Evolutionary conservation across 2,329 filamentous ascomycete species (phyloP), one percentile per base, ranked within the genome.

Genomic region (Leptographium procerum): DNA sequence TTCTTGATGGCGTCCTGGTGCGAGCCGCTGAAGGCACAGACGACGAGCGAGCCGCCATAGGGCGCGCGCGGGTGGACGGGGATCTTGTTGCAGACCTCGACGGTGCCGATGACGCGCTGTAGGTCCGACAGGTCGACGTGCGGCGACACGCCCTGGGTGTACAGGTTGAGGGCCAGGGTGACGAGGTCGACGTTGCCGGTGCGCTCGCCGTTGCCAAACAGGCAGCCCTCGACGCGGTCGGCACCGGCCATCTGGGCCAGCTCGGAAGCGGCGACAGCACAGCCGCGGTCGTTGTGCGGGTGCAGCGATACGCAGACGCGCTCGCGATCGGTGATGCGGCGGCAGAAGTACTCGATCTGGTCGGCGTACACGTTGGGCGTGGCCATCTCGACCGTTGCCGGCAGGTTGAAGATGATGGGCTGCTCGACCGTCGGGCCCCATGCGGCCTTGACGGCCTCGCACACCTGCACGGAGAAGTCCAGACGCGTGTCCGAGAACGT

Each of bases 1-100:
- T 96, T 96, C 75, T 95, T 95, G 77, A 96, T 96, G 56, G 92
- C 92, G 69, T 97, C 91, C 73, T 97, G 91, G 71, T 97, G 92
- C 29, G 86, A 90, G 57, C 92, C 91, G 64, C 85, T 90, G 75
- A 96, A 96, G 28, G 91, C 91, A 69, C 87, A 94, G 29, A 92
- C 87, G n/a, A 96, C 91, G 64, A 96, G 81, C 66, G 89, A 88
- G 31, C 91, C 92, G 56, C 88, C 91, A 67, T 97, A 97, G 0
- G 92, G 92, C 61, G 89, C 89, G 63, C 92, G 85, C 56, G 88
- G 87, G 68, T 96, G 91, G 5, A 96, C 84, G 8, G 92, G 90
- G 61, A 96, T 96, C 79, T 96, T 96, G 74, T 89, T 97, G 77
- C 88, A 91, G 62, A 86, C 82, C 75, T 97, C 92, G 36, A 96